These are phyloP conservation scores for Candida insectorum DNA, from an alignment of 805 yeast genomes.

Conservation along the genomic window DNA sequence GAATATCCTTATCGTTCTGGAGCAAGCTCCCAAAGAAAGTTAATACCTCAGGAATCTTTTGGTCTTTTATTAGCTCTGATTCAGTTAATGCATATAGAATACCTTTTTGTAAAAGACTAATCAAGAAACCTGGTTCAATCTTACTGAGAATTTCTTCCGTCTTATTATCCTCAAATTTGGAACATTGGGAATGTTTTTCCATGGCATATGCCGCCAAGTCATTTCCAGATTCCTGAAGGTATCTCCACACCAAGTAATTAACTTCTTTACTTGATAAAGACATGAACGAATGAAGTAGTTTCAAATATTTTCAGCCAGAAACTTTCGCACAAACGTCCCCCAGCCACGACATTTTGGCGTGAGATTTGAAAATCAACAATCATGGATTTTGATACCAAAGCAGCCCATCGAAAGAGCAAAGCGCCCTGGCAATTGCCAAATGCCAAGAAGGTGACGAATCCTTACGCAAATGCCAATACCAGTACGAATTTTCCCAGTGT, in stretches of 20 bases:
- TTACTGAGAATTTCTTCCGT: constrained; percentile 38
- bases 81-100: constrained; percentile 74
- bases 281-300: constrained; percentile 52
- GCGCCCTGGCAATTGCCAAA: constrained; percentile 38
- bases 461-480: constrained; percentile 24
- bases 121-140: constrained; percentile 78
- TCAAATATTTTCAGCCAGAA: too few species aligned
- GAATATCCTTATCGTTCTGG: constrained; percentile 31
- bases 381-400: constrained; percentile 30
- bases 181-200: constrained; percentile 67
- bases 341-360: neutral
- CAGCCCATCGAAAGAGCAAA: constrained; percentile 36
- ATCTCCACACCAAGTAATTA: constrained; percentile 90
- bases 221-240: constrained; percentile 79
- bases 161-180: constrained; percentile 47
- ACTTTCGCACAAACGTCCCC: constrained; percentile 2
- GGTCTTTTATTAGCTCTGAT: constrained; percentile 36
- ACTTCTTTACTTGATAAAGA: constrained; percentile 79
- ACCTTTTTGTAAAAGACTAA: constrained; percentile 82
- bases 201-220: constrained; percentile 79
- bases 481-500: constrained; percentile 15
- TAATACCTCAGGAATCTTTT: constrained; percentile 22
- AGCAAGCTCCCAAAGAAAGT: constrained; percentile 55
- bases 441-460: constrained; percentile 17
- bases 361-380: constrained; percentile 1